Base-by-base conservation (phyloP, 805 yeast species). In the Saccharomycopsis olivae region DNA sequence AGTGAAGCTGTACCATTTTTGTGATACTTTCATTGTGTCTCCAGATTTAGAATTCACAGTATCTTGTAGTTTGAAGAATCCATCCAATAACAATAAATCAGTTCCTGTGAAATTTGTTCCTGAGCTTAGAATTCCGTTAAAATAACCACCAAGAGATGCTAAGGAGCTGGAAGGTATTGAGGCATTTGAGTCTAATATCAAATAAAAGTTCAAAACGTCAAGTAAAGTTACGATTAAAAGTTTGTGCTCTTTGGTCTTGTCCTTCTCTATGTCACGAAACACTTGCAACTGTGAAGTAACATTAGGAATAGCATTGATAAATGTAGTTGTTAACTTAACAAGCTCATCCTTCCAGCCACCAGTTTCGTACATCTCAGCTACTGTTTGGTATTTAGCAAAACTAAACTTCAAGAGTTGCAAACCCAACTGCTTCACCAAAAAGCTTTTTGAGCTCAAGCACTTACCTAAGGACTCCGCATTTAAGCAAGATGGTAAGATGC, bases 1-100 rank as follows among this genome's bases (percentile, higher is more conserved):
- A 2, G 66, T 44, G 20, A 69, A 61, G 53, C 73, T 79, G 87
- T 92, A 87, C 95, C 95, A 88, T 57, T 78, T 83, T 37, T 71
- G 74, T 3, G 69, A 57, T 11, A 65, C 62, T 8, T 69, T 64
- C 11, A 63, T 62, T 4, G 29, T 18, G 18, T 21, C 17, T n/a
- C 33, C 25, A 17, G 29, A 29, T 13, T 18, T 32, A 29, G 23
- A n/a, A 25, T 29, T 36, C n/a, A 32, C 15, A 5, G 35, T 30
- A 16, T 77, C 72, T 47, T 75, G 84, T 10, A 79, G 60, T 44
- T 75, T 77, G 47, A 87, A 63, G 43, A 72, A 73, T 34, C 68
- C 66, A 47, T 78, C 80, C 32, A 81, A 58, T 20, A 77, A 58
- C 0, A 73, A 65, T 45, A 81, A 57, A 45, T 79, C 85, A 24